Evolutionary conservation across 108 stramenopile species (phyloP).

Genomic region (Cyclotella baltica): DNA sequence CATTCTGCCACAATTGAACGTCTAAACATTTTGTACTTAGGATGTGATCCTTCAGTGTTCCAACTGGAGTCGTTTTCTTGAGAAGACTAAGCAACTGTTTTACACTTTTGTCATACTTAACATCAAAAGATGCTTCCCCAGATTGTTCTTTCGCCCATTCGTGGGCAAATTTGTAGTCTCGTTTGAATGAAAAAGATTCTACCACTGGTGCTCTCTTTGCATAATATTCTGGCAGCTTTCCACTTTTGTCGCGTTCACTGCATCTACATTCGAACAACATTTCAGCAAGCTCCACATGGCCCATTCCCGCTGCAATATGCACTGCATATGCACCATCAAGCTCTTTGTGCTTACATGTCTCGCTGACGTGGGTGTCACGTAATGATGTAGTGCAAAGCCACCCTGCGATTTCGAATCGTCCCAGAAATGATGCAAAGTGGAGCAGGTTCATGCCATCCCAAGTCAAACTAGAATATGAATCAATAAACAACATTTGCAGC

Average conservation of each 20-base stretch:
- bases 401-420: constrained; percentile 16
- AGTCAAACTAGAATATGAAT: not conserved
- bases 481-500: constrained; percentile 11
- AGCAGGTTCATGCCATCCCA: constrained; percentile 6
- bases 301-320: constrained; percentile 18
- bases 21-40: not conserved
- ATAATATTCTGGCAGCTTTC: constrained; percentile 12
- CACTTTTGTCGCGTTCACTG: not conserved
- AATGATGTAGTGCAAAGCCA: constrained; percentile 13
- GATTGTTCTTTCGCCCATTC: not conserved
- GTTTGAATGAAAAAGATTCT: not conserved
- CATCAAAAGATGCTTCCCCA: not conserved
- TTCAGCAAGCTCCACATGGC: constrained; percentile 7
- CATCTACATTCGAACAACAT: constrained; percentile 1
- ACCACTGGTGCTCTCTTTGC: constrained; percentile 4
- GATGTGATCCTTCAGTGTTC: not conserved
- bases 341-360: not conserved
- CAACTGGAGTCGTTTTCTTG: not conserved
- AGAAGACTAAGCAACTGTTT: not conserved
- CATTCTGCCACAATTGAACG: not conserved
- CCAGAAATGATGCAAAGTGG: constrained; percentile 6
- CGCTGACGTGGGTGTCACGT: not conserved
- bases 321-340: constrained; percentile 13
- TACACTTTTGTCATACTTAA: not conserved
- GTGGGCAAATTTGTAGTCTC: constrained; percentile 6